Base-by-base conservation (phyloP, 495 filamentous ascomycete species). In the Penicillium lividum region DNA sequence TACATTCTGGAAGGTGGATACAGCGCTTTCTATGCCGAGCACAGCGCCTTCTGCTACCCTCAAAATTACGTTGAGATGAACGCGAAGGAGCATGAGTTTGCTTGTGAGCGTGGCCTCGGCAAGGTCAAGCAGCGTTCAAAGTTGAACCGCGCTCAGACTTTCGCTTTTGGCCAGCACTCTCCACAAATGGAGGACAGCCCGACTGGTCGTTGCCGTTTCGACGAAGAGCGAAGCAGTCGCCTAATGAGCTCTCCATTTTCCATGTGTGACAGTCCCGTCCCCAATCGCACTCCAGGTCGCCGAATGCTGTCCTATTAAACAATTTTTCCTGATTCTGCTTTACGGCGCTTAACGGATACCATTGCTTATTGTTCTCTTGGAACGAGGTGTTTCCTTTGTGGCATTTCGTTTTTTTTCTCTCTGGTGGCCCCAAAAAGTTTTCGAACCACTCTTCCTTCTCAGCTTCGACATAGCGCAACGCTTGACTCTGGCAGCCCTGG, bases 1-100 rank as follows among this genome's bases (percentile, higher is more conserved):
- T 99, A 98, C 73, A 94, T 99, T 65, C 81, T 99, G 28, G 92
- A 98, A 44, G 95, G 95, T 44, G 95, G 95, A 22, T 99, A 99
- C 73, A 96, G 90, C 69, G 80, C 86, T 1, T 99, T 99, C 79
- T 99, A 92, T 74, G 69, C 81, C 13, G 77, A 89, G 52, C 84
- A 96, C 68, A 85, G 86, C 44, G 72, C 80, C 10, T 84, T 91
- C 44, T 99, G 95, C 77, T 91, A 84, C 56, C 94, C 94, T 8
- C 93, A 96, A 66, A 89, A 92, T 59, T 99, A 99, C 64, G 90
- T 98, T 29, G 90, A 93, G 72, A 99, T 99, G 95, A 86, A 82
- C 52, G 89, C 87, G 60, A 87, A 92, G 62, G 89, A 92, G 69
- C 93, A 98, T 70, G 87, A 89, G 59, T 85, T 86, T 60, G 92